Conservation (phyloP, 495 filamentous ascomycete species). For the Neurospora sp. region DNA sequence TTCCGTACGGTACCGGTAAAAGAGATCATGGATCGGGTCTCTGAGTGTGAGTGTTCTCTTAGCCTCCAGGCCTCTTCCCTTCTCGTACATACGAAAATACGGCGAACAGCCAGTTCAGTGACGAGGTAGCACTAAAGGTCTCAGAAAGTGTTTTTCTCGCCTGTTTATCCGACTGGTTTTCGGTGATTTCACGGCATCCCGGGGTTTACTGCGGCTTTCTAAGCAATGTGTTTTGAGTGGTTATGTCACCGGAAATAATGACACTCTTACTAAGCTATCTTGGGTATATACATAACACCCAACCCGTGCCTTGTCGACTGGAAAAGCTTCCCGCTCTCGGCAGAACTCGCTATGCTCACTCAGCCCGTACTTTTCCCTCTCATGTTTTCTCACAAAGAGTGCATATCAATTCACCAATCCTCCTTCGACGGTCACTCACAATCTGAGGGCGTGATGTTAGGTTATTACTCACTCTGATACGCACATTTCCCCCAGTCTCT, state of each 20-base stretch:
- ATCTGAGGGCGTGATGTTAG: neutral
- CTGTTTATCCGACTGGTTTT: slow-evolving; percentile 10
- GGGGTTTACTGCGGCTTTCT: neutral
- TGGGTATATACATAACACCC: neutral
- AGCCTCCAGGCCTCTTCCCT: neutral
- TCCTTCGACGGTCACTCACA: neutral
- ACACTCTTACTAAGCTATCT: neutral
- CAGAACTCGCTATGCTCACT: neutral
- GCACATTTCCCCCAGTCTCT: neutral
- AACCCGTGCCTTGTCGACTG: neutral
- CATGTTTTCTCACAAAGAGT: neutral
- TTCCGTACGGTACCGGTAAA: neutral
- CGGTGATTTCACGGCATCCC: slow-evolving; percentile 27
- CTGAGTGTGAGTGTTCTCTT: neutral
- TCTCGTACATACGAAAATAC: neutral
- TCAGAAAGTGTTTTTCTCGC: neutral
- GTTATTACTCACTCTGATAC: neutral
- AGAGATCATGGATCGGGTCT: neutral
- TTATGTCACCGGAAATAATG: neutral
- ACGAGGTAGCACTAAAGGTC: slow-evolving; percentile 5
- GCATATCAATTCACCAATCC: neutral
- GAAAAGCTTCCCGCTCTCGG: neutral
- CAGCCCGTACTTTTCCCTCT: neutral
- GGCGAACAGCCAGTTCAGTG: neutral
- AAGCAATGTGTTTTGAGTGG: neutral